Percentiles rank a stretch among this genome's conserved stretches.
Evolutionary conservation across 2,329 filamentous ascomycete genomes (phyloP).

Genomic region (Pezizomycotina sp.): DNA sequence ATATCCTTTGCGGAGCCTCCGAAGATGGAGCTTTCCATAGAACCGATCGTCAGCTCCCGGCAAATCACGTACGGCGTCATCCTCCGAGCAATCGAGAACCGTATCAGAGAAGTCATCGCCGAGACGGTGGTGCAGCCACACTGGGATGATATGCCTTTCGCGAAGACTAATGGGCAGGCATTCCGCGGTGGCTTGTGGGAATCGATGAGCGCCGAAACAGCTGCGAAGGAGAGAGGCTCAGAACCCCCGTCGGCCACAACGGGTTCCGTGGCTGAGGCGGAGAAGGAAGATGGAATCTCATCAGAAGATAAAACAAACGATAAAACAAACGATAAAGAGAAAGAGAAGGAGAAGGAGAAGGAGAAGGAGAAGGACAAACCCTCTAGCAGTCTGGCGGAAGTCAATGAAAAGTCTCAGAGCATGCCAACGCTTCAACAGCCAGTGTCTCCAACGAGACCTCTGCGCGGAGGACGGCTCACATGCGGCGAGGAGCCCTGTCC

Average conservation of each 20-base stretch:
- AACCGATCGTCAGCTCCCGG: slow-evolving; percentile 84
- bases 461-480: slow-evolving; percentile 20
- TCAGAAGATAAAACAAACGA: slow-evolving; percentile 17
- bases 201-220: slow-evolving; percentile 24
- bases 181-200: slow-evolving; percentile 77
- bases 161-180: slow-evolving; percentile 57
- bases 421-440: slow-evolving; percentile 26
- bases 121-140: slow-evolving; percentile 85
- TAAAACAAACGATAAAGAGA: slow-evolving; percentile 21
- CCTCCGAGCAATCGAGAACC: slow-evolving; percentile 78
- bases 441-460: slow-evolving; percentile 26
- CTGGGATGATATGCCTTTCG: slow-evolving; percentile 92
- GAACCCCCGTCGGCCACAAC: slow-evolving; percentile 21
- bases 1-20: slow-evolving; percentile 87
- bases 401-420: slow-evolving; percentile 27
- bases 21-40: slow-evolving; percentile 82
- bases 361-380: slow-evolving; percentile 7
- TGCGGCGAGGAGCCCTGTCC: slow-evolving; percentile 7
- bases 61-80: slow-evolving; percentile 93
- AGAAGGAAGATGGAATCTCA: slow-evolving; percentile 26
- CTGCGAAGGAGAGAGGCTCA: slow-evolving; percentile 20
- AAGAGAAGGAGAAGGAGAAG: slow-evolving; percentile 12
- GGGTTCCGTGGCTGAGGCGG: slow-evolving; percentile 26
- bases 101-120: slow-evolving; percentile 82
- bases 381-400: slow-evolving; percentile 8